Evolutionary conservation across 2,329 filamentous ascomycete species (phyloP).

Genomic region (Periglandula ipomoeae): DNA sequence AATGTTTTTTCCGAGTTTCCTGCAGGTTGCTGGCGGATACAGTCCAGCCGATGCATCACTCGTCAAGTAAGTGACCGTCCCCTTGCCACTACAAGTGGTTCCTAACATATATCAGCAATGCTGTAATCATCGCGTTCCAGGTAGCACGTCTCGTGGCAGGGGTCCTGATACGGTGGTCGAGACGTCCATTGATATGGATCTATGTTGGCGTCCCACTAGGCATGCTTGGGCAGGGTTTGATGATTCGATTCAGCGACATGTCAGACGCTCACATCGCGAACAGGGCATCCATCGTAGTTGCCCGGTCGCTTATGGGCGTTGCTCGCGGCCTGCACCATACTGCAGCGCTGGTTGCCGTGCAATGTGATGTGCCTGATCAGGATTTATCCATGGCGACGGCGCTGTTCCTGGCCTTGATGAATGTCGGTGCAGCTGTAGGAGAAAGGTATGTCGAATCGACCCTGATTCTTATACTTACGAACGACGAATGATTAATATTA

Average conservation of each 20-base stretch:
- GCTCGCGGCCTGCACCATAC: conserved; percentile 18
- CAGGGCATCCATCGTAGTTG: conserved; percentile 20
- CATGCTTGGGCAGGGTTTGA: conserved; percentile 21
- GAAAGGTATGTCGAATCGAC: conserved; percentile 13
- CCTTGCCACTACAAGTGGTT: background rate
- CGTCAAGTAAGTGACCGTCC: conserved; percentile 19
- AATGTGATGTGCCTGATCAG: conserved; percentile 20
- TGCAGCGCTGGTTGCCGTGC: conserved; percentile 12
- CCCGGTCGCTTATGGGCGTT: conserved; percentile 19
- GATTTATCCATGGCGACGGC: conserved; percentile 25
- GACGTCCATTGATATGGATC: conserved; percentile 18
- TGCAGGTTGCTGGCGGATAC: conserved; percentile 28
- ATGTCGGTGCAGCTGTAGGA: conserved; percentile 19
- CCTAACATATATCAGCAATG: conserved; percentile 14
- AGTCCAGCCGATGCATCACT: conserved; percentile 26
- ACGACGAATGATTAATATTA: too few relatives aligned
- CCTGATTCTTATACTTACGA: too few relatives aligned
- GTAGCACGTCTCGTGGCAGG: conserved; percentile 25
- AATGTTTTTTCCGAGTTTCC: conserved; percentile 30
- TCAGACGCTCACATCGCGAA: conserved; percentile 10
- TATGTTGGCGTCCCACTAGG: conserved; percentile 15
- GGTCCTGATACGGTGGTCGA: conserved; percentile 27
- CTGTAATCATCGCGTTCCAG: conserved; percentile 26
- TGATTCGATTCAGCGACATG: conserved; percentile 14
- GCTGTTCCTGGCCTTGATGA: conserved; percentile 23